A percentile compares a stretch with the other conserved stretches of the same genome.
Evolutionary conservation across 108 stramenopile genomes (phyloP).

Genomic region (Nitzschia putrida): DNA sequence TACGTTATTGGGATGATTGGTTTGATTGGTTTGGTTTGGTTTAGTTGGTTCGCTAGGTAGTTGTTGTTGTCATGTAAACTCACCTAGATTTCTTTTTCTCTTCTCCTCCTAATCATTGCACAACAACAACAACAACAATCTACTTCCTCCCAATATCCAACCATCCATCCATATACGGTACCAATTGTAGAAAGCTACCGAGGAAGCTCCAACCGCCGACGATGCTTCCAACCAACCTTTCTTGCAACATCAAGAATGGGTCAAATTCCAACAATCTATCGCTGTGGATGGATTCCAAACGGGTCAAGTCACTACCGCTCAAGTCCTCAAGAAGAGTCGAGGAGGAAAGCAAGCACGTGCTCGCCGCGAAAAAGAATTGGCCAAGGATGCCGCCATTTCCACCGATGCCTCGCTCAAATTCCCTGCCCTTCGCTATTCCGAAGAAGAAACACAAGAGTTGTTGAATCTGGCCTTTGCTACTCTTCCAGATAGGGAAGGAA

Average conservation of each 20-base stretch:
- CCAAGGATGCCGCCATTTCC: not conserved
- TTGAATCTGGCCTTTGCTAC: conserved; percentile 71
- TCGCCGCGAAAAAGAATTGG: conserved; percentile 48
- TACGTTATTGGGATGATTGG: not conserved
- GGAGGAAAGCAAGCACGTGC: conserved; percentile 62
- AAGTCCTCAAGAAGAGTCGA: conserved; percentile 51
- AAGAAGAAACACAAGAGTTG: conserved; percentile 81
- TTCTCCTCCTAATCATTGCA: too few species aligned
- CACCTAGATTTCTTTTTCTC: too few species aligned
- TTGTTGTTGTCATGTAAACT: too few species aligned
- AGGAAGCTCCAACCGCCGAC: not conserved
- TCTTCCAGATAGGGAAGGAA: conserved; percentile 70
- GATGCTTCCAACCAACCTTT: conserved; percentile 21
- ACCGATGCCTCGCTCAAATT: conserved; percentile 32
- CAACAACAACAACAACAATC: too few species aligned
- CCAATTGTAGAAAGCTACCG: not conserved
- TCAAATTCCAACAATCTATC: conserved; percentile 84
- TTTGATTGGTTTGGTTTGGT: not conserved
- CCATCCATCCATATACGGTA: not conserved
- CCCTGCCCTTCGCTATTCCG: conserved; percentile 73
- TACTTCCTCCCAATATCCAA: not conserved
- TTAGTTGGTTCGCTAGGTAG: too few species aligned
- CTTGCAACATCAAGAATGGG: conserved; percentile 78
- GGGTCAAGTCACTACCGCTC: conserved; percentile 59
- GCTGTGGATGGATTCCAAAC: conserved; percentile 81